These are phyloP conservation scores for Cyclotella choctawhatcheeana DNA, from an alignment of 108 stramenopile genomes.

Conservation along the genomic window DNA sequence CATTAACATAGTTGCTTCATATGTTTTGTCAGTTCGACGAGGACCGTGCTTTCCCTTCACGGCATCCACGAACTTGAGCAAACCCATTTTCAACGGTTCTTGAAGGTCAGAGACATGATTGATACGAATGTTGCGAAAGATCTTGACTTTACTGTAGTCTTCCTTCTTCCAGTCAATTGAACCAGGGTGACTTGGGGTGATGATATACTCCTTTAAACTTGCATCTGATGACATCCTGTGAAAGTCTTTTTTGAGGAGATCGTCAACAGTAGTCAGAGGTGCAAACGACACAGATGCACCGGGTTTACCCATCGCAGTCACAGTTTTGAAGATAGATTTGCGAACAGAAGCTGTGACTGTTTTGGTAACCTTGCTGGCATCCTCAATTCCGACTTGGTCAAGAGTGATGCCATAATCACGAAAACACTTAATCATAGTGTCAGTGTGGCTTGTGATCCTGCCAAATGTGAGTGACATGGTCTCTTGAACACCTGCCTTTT, in stretches of 20 bases:
- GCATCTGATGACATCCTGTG: not conserved
- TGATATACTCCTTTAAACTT: too few relatives aligned
- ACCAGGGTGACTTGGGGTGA: too few relatives aligned
- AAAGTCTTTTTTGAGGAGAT: constrained; percentile 19
- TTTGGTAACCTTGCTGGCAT: constrained; percentile 35
- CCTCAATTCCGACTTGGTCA: constrained; percentile 40
- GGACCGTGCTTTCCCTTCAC: too few relatives aligned
- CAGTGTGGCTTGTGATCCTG: constrained; percentile 29
- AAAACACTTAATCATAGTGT: constrained; percentile 38
- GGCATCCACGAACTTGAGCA: too few relatives aligned
- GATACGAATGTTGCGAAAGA: too few relatives aligned
- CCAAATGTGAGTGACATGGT: constrained; percentile 40
- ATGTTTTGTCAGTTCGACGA: too few relatives aligned
- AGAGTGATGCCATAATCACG: constrained; percentile 13
- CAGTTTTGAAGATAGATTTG: constrained; percentile 44
- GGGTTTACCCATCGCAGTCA: constrained; percentile 26
- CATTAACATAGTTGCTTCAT: too few relatives aligned
- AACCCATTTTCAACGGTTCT: too few relatives aligned
- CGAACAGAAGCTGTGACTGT: constrained; percentile 39
- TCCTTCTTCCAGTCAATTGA: too few relatives aligned
- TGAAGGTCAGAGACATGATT: too few relatives aligned
- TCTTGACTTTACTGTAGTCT: too few relatives aligned
- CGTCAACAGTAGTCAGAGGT: constrained; percentile 21
- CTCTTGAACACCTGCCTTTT: constrained; percentile 15
- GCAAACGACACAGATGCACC: constrained; percentile 31